Evolutionary conservation across 768 basidiomycete genomes (phyloP).

Genomic region (Lactifluus echinatus): DNA sequence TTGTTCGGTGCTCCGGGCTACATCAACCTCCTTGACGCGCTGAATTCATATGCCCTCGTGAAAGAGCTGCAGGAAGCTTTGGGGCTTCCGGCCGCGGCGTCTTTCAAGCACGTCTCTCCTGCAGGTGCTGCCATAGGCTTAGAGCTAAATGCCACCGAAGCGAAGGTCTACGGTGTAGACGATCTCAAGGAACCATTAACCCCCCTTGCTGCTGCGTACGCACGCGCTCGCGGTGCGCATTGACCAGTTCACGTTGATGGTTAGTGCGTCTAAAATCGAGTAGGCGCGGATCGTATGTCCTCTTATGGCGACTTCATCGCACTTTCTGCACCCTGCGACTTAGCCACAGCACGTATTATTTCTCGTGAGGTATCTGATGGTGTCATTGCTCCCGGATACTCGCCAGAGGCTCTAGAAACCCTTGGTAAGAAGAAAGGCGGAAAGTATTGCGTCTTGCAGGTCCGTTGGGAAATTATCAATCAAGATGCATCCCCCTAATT

Average conservation of each 20-base stretch:
- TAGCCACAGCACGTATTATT: constrained; percentile 92
- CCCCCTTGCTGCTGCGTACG: constrained; percentile 86
- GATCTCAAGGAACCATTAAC: constrained; percentile 88
- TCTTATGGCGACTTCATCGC: constrained; percentile 99
- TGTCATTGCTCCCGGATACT: constrained; percentile 93
- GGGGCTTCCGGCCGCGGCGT: constrained; percentile 87
- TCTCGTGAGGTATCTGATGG: constrained; percentile 99
- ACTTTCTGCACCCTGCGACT: constrained; percentile 84
- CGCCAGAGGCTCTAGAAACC: constrained; percentile 78
- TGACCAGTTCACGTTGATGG: not conserved
- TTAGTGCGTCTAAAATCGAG: not conserved
- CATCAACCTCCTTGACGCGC: constrained; percentile 95
- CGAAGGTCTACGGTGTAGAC: constrained; percentile 93
- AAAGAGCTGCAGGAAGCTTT: constrained; percentile 87
- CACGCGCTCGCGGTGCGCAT: constrained; percentile 75
- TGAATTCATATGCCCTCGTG: constrained; percentile 95
- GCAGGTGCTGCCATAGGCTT: constrained; percentile 94
- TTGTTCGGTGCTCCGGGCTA: constrained; percentile 94
- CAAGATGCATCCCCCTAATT: not conserved
- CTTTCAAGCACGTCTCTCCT: constrained; percentile 99
- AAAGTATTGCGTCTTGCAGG: constrained; percentile 96
- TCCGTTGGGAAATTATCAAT: constrained; percentile 26
- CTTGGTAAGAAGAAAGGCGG: constrained; percentile 95
- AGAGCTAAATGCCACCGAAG: constrained; percentile 72
- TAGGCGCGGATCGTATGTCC: constrained; percentile 97